Evolutionary conservation across 164 flowering plant genomes (phyloP).

Genomic region (Tetracentron sinense): DNA sequence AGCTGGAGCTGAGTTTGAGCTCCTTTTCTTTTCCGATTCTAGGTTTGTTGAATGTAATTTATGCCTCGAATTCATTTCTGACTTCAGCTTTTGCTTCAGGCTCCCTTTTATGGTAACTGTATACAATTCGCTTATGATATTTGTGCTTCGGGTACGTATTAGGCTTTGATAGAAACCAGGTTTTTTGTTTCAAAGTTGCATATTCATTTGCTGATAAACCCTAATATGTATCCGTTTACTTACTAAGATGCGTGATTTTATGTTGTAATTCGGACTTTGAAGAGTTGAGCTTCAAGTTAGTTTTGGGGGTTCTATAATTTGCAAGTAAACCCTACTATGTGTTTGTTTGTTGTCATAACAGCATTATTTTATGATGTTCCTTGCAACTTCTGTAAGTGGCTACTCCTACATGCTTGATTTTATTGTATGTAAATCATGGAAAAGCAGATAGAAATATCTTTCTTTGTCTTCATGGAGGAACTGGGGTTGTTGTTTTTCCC

Average conservation of each 20-base stretch:
- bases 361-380: conserved; percentile 13
- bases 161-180: conserved; percentile 8
- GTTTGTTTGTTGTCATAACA: neutral
- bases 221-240: neutral
- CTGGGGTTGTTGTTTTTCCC: neutral
- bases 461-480: neutral
- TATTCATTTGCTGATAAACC: neutral
- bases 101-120: neutral
- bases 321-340: neutral
- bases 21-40: neutral
- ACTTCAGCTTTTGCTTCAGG: neutral
- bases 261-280: neutral
- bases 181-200: conserved; percentile 8
- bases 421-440: neutral
- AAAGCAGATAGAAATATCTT: no score
- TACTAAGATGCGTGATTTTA: neutral
- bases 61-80: neutral
- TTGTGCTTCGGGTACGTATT: neutral
- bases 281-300: neutral
- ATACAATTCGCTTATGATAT: neutral
- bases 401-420: neutral
- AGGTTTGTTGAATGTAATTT: neutral
- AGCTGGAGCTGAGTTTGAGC: conserved; percentile 1
- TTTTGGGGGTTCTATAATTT: neutral
- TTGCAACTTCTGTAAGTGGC: neutral